Base-by-base conservation (phyloP, 1,139 yeast species). In the Magnusiomyces paraingens region DNA sequence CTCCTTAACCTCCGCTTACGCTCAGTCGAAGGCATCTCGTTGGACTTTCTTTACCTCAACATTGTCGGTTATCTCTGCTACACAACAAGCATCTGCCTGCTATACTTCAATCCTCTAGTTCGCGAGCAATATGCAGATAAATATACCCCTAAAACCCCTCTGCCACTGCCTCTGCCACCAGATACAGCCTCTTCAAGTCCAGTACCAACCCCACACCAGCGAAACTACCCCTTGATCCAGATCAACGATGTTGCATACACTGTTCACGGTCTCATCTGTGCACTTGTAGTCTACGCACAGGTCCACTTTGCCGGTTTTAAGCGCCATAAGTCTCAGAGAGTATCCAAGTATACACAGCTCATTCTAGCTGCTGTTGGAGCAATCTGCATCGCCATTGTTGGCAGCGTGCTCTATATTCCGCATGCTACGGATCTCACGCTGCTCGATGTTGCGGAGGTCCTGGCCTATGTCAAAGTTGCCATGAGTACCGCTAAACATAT, bases 401-500 rank as follows among this genome's bases (percentile, higher is more conserved):
- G 29, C 26, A 18, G 54, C 40, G 52, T 53, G 11, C 18, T 49
- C 21, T 36, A 52, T 32, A 29, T 56, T 20, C 47, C 46, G 14
- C 40, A 15, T 11, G 21, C 18, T 39, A 29, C 51, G 5, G 35
- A 44, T 2, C 48, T 46, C 40, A 49, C 43, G 15, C 50, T 55
- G 57, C n/a, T 55, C 51, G 49, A 51, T 52, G 66, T 78, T 12
- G 78, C 80, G 0, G 61, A 74, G 21, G 60, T 71, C 39, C 64
- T 78, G 32, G 79, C 82, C 1, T 73, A 76, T 52, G 70, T 80
- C 55, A 83, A 83, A 67, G 78, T 83, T 17, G 57, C 70, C 26
- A 76, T 81, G 75, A 80, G 84, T 54, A 67, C 80, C 32, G 70
- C 79, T 55, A 83, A 83, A 64, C 81, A 82, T 62, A 64, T 83